Percentiles rank a stretch among this genome's conserved stretches.
These are phyloP conservation scores for Cerioporus squamosus DNA, from an alignment of 1,284 basidiomycete genomes.

Conservation along the genomic window DNA sequence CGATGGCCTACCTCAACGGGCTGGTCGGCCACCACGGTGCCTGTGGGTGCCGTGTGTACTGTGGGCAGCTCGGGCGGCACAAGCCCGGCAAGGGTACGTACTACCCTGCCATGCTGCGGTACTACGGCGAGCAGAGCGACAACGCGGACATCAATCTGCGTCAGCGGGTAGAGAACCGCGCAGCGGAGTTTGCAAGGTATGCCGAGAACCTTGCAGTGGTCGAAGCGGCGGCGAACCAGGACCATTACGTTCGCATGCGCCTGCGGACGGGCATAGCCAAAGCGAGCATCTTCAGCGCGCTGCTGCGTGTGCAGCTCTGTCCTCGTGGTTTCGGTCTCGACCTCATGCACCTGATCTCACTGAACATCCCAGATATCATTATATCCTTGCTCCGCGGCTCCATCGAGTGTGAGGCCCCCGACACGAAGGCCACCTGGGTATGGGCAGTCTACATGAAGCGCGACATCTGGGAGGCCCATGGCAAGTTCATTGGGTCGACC, in stretches of 20 bases:
- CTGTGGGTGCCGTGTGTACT: conserved; percentile 38
- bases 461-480: conserved; percentile 38
- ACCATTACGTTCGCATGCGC: conserved; percentile 11
- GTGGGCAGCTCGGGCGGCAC: conserved; percentile 36
- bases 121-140: conserved; percentile 10
- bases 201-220: conserved; percentile 1
- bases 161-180: background rate
- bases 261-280: conserved; percentile 27
- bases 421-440: conserved; percentile 35
- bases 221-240: background rate
- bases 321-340: conserved; percentile 24
- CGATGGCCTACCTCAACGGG: conserved; percentile 35
- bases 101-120: background rate
- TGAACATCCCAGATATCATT: conserved; percentile 28
- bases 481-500: background rate
- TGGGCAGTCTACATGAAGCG: conserved; percentile 38
- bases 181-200: background rate
- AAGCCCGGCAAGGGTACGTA: conserved; percentile 25
- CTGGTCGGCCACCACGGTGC: conserved; percentile 38
- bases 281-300: conserved; percentile 24
- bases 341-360: conserved; percentile 35
- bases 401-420: conserved; percentile 32
- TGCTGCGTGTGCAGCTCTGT: conserved; percentile 11
- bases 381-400: conserved; percentile 9
- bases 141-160: background rate